Base-by-base conservation (phyloP, 805 yeast genomes). In the Sugiyamaella boreocaroliniensis region DNA sequence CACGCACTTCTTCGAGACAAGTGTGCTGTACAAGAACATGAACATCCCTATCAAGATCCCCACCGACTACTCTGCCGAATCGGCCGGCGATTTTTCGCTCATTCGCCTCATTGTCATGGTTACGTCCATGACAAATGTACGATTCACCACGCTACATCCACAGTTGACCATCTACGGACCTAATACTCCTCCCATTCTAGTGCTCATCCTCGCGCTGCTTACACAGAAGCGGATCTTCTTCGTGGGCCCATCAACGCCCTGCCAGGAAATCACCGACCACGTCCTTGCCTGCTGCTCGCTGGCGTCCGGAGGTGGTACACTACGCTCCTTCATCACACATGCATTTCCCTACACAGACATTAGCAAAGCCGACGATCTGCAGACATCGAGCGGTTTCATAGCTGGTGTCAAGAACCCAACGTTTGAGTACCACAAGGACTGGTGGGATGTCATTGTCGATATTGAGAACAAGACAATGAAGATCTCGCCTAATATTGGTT, bases 321-420 rank as follows among this genome's bases (percentile, higher is more conserved):
- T 79, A 47, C 68, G 77, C 18, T 80, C 82, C 2, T 61, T 78
- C 12, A 68, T 71, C 48, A 71, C 75, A 52, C 73, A 76, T 50
- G 69, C 80, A 20, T 80, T 78, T 61, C 85, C 85, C 1, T 76
- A 79, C 48, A 71, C 80, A 3, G 83, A 80, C 57, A 75, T 80
- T 16, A 75, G 80, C 20, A 77, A 78, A 54, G 75, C 77, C 20
- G 82, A 78, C 54, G 69, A 77, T 10, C 66, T 80, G 54, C 71
- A 73, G 48, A 66, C 70, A 48, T 74, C 80, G 48, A 74, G 71
- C 11, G 78, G 80, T 14, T 80, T 66, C 60, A 66, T 80, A 55
- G 85, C 83, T 1, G 85, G 85, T 14, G 80, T 81, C 34, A 79
- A 79, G 53, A 80, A 80, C 63, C 82, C 83, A 6, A 78, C 81